phyloP scores from a whole-genome alignment of 2,329 filamentous ascomycete genomes.

The Pseudogymnoascus sp. region DNA sequence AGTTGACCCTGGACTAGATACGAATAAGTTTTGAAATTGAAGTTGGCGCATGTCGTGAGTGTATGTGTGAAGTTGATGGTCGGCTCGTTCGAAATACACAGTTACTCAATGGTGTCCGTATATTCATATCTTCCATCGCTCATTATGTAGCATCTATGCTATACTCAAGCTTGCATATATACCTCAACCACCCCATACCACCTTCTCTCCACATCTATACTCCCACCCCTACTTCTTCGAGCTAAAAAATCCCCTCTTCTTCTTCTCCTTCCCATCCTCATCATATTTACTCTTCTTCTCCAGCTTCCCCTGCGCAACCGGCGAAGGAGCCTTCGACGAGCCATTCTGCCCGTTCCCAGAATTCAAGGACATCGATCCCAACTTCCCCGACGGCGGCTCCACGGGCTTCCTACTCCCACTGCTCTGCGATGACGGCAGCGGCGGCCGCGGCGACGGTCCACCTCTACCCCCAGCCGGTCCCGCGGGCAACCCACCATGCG shows the following conservation, averaged over 20 bases:
- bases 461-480: constrained; percentile 17
- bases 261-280: constrained; percentile 40
- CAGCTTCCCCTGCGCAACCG: constrained; percentile 35
- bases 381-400: constrained; percentile 23
- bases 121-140: neutral
- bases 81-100: neutral
- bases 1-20: neutral
- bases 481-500: constrained; percentile 17
- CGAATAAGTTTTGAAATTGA: neutral
- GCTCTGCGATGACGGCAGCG: constrained; percentile 14
- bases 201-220: neutral
- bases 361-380: constrained; percentile 23
- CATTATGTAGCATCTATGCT: constrained; percentile 4
- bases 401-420: constrained; percentile 19
- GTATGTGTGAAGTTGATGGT: neutral
- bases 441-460: constrained; percentile 23
- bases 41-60: neutral
- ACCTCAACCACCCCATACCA: neutral
- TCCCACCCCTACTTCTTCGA: constrained; percentile 42
- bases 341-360: constrained; percentile 24
- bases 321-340: constrained; percentile 22
- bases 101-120: neutral
- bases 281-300: constrained; percentile 45
- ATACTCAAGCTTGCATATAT: constrained; percentile 7
- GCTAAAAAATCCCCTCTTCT: constrained; percentile 50